Evolutionary conservation across 169 alveolate genomes (phyloP).

Genomic region (Cryptosporidium bovis): DNA sequence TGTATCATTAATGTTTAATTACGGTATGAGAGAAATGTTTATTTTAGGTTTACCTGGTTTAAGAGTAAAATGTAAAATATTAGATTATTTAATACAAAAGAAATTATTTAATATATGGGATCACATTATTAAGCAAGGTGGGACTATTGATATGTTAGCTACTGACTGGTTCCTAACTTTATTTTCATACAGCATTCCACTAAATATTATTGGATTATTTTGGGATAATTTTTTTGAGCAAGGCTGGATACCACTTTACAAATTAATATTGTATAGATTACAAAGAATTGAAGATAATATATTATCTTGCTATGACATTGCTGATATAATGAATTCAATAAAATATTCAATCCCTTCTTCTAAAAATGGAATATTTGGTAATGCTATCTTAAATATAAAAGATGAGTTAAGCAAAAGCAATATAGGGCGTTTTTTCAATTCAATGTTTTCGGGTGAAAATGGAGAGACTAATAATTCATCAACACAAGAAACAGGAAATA

Average conservation of each 20-base stretch:
- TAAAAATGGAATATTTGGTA: constrained; percentile 58
- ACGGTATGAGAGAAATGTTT: constrained; percentile 85
- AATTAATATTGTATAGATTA: constrained; percentile 79
- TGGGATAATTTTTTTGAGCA: constrained; percentile 86
- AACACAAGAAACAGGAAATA: background rate
- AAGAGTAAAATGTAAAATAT: constrained; percentile 21
- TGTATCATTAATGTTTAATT: constrained; percentile 81
- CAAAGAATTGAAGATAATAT: constrained; percentile 72
- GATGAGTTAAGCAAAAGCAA: constrained; percentile 45
- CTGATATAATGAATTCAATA: constrained; percentile 75
- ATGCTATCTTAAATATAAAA: constrained; percentile 10
- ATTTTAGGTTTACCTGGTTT: constrained; percentile 69
- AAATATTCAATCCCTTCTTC: constrained; percentile 70
- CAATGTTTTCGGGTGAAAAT: background rate
- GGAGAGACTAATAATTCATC: background rate
- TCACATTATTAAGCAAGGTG: constrained; percentile 76
- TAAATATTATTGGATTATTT: constrained; percentile 72
- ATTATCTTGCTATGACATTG: constrained; percentile 63
- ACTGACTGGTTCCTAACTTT: constrained; percentile 87
- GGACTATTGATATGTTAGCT: constrained; percentile 83
- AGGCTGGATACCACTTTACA: constrained; percentile 85
- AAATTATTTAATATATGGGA: constrained; percentile 28
- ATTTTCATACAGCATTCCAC: constrained; percentile 84
- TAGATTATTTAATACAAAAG: constrained; percentile 46
- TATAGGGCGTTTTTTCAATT: constrained; percentile 13